Conservation (phyloP, 2,329 filamentous ascomycete genomes). For the Pseudopithomyces maydicus region DNA sequence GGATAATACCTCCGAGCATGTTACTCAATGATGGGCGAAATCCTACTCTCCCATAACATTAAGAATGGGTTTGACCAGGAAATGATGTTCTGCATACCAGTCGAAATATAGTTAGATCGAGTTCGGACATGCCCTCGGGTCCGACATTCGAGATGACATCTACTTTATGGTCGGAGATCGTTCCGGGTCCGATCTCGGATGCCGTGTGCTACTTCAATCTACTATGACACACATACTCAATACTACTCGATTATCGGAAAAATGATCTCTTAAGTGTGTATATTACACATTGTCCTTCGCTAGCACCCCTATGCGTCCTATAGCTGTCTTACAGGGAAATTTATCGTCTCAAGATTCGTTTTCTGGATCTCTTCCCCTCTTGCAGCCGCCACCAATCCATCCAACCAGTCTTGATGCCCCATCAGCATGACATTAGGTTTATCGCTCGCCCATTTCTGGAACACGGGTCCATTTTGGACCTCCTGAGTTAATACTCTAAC, state of each 20-base stretch:
- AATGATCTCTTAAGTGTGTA: not conserved
- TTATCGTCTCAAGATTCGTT: constrained; percentile 28
- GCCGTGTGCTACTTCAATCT: not conserved
- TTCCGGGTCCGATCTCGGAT: not conserved
- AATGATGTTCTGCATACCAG: not conserved
- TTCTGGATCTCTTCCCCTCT: constrained; percentile 18
- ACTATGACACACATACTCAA: too few relatives aligned
- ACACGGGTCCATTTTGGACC: constrained; percentile 38
- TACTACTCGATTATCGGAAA: too few relatives aligned
- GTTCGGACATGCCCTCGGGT: not conserved
- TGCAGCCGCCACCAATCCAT: constrained; percentile 37
- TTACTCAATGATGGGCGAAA: not conserved
- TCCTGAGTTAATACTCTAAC: constrained; percentile 45
- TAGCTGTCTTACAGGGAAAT: constrained; percentile 11
- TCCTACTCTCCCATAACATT: not conserved
- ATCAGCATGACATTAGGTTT: constrained; percentile 45
- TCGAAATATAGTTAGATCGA: not conserved
- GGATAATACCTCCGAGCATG: not conserved
- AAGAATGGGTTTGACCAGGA: not conserved
- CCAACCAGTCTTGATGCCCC: constrained; percentile 46
- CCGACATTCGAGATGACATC: not conserved
- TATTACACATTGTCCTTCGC: not conserved
- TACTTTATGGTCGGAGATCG: not conserved
- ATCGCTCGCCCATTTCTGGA: constrained; percentile 26
- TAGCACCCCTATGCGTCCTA: not conserved